Evolutionary conservation across 116 monocot genomes (phyloP), one percentile per base, ranked within the genome.

Genomic region (Dioscorea cayenensis): DNA sequence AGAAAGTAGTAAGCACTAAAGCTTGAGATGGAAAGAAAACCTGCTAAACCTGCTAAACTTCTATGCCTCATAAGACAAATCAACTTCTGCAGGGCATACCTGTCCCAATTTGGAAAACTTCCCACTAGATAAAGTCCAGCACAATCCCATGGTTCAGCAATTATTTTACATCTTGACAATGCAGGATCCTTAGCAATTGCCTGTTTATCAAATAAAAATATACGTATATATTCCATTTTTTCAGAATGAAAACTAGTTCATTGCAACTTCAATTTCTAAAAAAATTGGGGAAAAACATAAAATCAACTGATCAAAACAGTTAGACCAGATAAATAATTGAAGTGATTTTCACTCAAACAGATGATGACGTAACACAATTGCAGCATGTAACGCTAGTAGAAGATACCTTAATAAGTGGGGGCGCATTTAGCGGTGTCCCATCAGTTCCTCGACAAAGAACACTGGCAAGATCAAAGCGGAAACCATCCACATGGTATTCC

Each of bases 121-220:
- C 97, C 93, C 13, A 97, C 93, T 25, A 90, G 86, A 85, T 97
- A 97, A 72, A 90, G 93, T 12, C 90, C 97, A 17, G 80, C 93
- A 73, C 97, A 97, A 49, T 97, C 93, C 97, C 93, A 97, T 49
- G 97, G 97, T 78, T 97, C 97, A 66, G 97, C 88, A 79, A 97
- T 97, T 78, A 97, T 76, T 77, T 97, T 97, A 72, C 97, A 97
- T 78, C 89, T 86, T 64, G 93, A 86, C 50, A 97, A 77, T 76
- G 88, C 77, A 72, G 81, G 60, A 86, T 97, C 93, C 75, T 86
- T 90, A 28, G 97, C 97, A 76, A 97, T 97, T 75, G 77, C 87
- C 95, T 95, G 70, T 64, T 61, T 28, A 60, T 59, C 22, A 70
- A 71, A 66, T 48, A 48, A 28, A 60, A 60, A 78, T 8, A 70